Base-by-base conservation (phyloP, 768 basidiomycete genomes). In the Lanmaoa pseudosensibilis region DNA sequence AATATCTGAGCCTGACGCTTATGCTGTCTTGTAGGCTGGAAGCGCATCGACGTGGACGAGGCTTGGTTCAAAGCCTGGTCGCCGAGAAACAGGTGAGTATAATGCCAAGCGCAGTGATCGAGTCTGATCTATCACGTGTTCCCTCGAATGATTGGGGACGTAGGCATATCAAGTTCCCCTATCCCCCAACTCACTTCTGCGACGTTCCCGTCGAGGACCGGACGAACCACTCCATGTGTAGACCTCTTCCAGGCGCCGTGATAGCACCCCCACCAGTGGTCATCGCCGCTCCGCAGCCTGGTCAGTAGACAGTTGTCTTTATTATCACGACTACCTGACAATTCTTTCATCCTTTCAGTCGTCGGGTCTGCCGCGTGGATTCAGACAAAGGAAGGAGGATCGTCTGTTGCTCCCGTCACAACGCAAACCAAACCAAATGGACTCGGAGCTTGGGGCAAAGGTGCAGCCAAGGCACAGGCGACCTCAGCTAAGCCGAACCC, bases 41-140 rank as follows among this genome's bases (percentile, higher is more conserved):
- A 80, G 61, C 73, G 77, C 12, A 70, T 80, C 19, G 68, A 75
- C 33, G 69, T 81, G 2, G 59, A 73, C n/a, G 78, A 80, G 13
- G 43, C 57, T 9, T 81, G 78, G 78, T 80, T 80, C 67, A 57
- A 57, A 1, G 52, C 34, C 13, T 73, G 65, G 64, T 68, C 65
- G 1, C 57, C 41, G 11, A 68, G 44, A 0, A 69, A 70, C 41
- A 56, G 37, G 77, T 72, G 34, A 34, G 68, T 52, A 11, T 25
- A n/a, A 13, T 50, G 39, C 43, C 11, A 18, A 19, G 6, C 23
- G 0, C 18, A 34, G 13, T 16, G 41, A 49, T 56, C 40, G 13
- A 30, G 45, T 32, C 47, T 41, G 30, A 50, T 60, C n/a, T 33
- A 34, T 55, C 16, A 5, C 23, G 38, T 33, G 45, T 30, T 23